phyloP scores from a whole-genome alignment of 2,329 filamentous ascomycete genomes.

The Trichoderma oligosporum region DNA sequence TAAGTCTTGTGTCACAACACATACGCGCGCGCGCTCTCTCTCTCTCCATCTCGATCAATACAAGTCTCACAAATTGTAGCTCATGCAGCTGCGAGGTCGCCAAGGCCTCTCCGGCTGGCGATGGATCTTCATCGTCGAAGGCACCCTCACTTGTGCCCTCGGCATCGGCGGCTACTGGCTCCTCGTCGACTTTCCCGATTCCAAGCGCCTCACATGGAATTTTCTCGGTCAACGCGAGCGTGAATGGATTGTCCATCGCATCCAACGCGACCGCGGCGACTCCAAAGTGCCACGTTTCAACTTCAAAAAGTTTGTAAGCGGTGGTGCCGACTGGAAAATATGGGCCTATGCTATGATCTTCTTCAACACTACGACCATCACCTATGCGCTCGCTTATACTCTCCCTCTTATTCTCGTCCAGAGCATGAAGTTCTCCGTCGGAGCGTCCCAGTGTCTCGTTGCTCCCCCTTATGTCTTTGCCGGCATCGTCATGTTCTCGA shows the following conservation, averaged over 20 bases:
- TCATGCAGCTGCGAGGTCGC: slow-evolving; percentile 61
- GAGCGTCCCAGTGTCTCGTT: slow-evolving; percentile 63
- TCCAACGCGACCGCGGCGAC: slow-evolving; percentile 57
- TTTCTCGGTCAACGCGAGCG: slow-evolving; percentile 53
- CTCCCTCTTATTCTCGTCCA: slow-evolving; percentile 67
- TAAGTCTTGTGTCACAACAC: no score
- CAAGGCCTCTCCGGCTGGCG: slow-evolving; percentile 57
- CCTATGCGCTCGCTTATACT: slow-evolving; percentile 75
- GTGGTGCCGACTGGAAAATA: slow-evolving; percentile 52
- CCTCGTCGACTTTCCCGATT: slow-evolving; percentile 62
- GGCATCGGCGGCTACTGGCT: slow-evolving; percentile 52
- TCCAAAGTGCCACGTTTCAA: slow-evolving; percentile 52
- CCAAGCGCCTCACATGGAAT: slow-evolving; percentile 45
- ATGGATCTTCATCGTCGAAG: slow-evolving; percentile 62
- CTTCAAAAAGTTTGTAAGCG: slow-evolving; percentile 43
- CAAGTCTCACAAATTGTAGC: slow-evolving; percentile 24
- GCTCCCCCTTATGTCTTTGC: slow-evolving; percentile 67
- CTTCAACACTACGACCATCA: slow-evolving; percentile 65
- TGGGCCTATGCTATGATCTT: slow-evolving; percentile 61
- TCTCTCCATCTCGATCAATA: not conserved
- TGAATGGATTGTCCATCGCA: slow-evolving; percentile 50
- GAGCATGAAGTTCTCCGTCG: slow-evolving; percentile 62
- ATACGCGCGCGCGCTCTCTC: no score
- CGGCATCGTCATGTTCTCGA: slow-evolving; percentile 57
- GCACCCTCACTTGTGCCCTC: slow-evolving; percentile 51